Conservation (phyloP, 2,329 filamentous ascomycete species). For the Knoxdaviesia proteae region DNA sequence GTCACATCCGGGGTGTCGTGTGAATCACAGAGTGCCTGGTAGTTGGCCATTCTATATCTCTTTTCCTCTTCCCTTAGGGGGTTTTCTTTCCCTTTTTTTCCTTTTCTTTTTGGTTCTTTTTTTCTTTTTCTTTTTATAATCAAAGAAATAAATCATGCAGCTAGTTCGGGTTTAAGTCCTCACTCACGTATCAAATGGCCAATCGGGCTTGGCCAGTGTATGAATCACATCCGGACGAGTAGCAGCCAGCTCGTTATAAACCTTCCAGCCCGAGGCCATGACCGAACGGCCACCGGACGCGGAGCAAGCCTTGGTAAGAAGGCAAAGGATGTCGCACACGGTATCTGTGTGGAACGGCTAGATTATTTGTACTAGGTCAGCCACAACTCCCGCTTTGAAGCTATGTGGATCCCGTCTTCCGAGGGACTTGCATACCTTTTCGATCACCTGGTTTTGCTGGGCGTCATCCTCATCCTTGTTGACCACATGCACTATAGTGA, state of each 20-base stretch:
- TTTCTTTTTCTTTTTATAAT: not conserved
- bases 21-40: no score
- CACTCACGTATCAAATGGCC: slow-evolving; percentile 5
- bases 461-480: slow-evolving; percentile 2
- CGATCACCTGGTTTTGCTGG: slow-evolving; percentile 2
- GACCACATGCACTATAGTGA: slow-evolving; percentile 2
- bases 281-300: slow-evolving; percentile 28
- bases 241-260: slow-evolving; percentile 38
- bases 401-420: slow-evolving; percentile 10
- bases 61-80: no score
- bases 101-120: not conserved
- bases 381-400: slow-evolving; percentile 31
- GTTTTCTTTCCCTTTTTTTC: no score
- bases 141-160: not conserved
- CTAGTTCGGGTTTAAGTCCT: no score
- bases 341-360: slow-evolving; percentile 37
- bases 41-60: no score
- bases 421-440: not conserved
- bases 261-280: slow-evolving; percentile 29
- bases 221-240: slow-evolving; percentile 34
- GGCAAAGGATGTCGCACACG: slow-evolving; percentile 29
- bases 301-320: slow-evolving; percentile 31
- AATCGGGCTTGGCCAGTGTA: slow-evolving; percentile 20
- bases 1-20: no score
- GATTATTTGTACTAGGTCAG: slow-evolving; percentile 23